Percentiles rank a stretch among this genome's conserved stretches.
Conservation (phyloP, 1,284 basidiomycete species). For the Naganishia liquefaciens region DNA sequence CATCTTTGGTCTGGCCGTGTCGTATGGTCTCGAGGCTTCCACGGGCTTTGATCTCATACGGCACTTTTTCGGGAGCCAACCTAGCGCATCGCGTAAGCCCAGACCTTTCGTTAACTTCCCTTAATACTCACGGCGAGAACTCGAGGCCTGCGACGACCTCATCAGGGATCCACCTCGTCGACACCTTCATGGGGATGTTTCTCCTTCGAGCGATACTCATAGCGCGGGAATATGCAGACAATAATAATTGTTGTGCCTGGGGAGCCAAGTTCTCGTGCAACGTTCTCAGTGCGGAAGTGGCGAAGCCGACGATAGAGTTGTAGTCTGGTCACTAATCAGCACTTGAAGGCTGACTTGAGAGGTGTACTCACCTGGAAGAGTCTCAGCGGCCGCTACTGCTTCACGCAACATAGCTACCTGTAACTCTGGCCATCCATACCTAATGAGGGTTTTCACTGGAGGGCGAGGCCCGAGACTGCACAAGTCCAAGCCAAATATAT, state of each 20-base stretch:
- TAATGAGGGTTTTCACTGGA: conserved; percentile 37
- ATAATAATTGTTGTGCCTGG: conserved; percentile 75
- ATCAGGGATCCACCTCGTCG: conserved; percentile 79
- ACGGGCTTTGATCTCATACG: conserved; percentile 64
- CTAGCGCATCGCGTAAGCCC: conserved; percentile 53
- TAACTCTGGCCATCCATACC: conserved; percentile 87
- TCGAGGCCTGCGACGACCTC: conserved; percentile 76
- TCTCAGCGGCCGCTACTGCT: conserved; percentile 83
- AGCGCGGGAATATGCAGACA: conserved; percentile 67
- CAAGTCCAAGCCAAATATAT: conserved; percentile 74
- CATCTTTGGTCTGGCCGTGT: conserved; percentile 41
- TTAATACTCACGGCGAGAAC: conserved; percentile 64
- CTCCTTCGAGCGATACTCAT: conserved; percentile 71
- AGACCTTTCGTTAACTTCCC: not conserved
- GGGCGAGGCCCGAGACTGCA: conserved; percentile 45
- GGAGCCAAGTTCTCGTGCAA: conserved; percentile 67
- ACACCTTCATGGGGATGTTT: conserved; percentile 63
- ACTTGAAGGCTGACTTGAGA: conserved; percentile 26
- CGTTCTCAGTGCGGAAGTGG: conserved; percentile 65
- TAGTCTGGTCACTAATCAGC: conserved; percentile 61
- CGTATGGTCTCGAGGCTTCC: conserved; percentile 9
- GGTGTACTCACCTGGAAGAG: conserved; percentile 71
- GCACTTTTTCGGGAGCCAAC: conserved; percentile 68
- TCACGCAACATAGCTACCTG: conserved; percentile 89
- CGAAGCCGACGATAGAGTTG: conserved; percentile 71